These are phyloP conservation scores for Vigna angularis DNA, from an alignment of 306 rosid genomes.

Conservation along the genomic window DNA sequence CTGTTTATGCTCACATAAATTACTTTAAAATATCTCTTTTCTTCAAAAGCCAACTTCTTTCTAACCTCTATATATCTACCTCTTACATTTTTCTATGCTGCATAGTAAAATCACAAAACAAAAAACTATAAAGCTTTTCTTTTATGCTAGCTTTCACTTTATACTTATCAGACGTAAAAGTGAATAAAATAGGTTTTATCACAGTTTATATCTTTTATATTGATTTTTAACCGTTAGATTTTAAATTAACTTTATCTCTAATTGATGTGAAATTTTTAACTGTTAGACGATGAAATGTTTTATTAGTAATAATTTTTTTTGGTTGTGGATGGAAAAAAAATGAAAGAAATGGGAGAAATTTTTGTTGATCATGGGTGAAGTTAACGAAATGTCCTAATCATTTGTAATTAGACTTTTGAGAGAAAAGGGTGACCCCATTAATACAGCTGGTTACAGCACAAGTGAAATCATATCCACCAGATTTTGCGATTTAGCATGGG, in stretches of 20 bases:
- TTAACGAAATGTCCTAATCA: slow-evolving; percentile 62
- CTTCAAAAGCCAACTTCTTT: slow-evolving; percentile 53
- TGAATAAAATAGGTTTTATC: no score
- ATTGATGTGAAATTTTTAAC: no score
- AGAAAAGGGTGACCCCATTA: slow-evolving; percentile 61
- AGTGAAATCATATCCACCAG: slow-evolving; percentile 71
- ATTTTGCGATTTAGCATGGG: slow-evolving; percentile 58
- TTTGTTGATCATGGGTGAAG: slow-evolving; percentile 61
- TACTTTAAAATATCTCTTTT: slow-evolving; percentile 11
- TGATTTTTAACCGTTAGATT: no score
- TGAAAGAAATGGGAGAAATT: slow-evolving; percentile 58
- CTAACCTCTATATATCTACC: slow-evolving; percentile 31
- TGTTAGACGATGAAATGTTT: no score
- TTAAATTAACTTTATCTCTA: no score
- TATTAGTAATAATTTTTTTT: no score
- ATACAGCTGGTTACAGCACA: slow-evolving; percentile 96
- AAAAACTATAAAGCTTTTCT: not conserved
- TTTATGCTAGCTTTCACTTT: no score
- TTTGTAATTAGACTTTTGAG: slow-evolving; percentile 67
- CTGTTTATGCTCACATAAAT: slow-evolving; percentile 56
- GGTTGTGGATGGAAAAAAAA: no score
- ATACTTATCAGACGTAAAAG: no score
- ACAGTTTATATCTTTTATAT: no score
- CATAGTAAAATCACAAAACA: not conserved
- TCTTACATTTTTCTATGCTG: slow-evolving; percentile 26